phyloP scores from a whole-genome alignment of 495 filamentous ascomycete species.

The Hypoxylon crocopeplum region DNA sequence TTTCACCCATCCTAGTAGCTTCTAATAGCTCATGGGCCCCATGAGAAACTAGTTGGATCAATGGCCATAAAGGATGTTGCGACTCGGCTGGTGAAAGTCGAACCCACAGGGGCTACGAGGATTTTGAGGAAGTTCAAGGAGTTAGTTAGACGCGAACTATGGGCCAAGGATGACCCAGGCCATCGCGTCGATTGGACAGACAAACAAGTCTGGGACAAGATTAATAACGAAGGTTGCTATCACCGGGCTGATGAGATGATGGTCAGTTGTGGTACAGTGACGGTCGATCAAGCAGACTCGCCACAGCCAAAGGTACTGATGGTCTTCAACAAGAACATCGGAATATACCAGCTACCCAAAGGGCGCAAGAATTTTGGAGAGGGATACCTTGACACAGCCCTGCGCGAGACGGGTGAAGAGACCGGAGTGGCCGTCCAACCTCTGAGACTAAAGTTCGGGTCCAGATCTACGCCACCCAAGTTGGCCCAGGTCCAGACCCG shows the following conservation, averaged over 20 bases:
- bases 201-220: conserved; percentile 41
- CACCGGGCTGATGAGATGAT: conserved; percentile 47
- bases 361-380: conserved; percentile 55
- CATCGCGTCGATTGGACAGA: conserved; percentile 36
- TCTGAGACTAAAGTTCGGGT: conserved; percentile 45
- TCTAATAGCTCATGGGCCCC: conserved; percentile 23
- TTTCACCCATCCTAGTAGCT: neutral
- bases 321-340: conserved; percentile 51
- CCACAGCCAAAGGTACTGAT: conserved; percentile 42
- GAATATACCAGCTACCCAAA: conserved; percentile 55
- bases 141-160: conserved; percentile 28
- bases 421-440: conserved; percentile 48
- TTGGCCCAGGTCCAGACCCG: conserved; percentile 12
- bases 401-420: conserved; percentile 56
- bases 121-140: conserved; percentile 32
- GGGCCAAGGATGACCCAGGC: conserved; percentile 29
- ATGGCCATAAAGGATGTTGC: conserved; percentile 15
- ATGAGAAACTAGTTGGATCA: conserved; percentile 21
- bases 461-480: conserved; percentile 41
- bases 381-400: conserved; percentile 46
- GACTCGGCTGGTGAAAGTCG: conserved; percentile 11
- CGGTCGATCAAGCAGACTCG: conserved; percentile 44
- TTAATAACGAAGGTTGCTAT: conserved; percentile 33
- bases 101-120: conserved; percentile 16
- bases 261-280: conserved; percentile 56